A percentile compares a stretch with the other conserved stretches of the same genome.
These are phyloP conservation scores for Nepenthes mirabilis DNA, from an alignment of 148 eudicot genomes.

Conservation along the genomic window DNA sequence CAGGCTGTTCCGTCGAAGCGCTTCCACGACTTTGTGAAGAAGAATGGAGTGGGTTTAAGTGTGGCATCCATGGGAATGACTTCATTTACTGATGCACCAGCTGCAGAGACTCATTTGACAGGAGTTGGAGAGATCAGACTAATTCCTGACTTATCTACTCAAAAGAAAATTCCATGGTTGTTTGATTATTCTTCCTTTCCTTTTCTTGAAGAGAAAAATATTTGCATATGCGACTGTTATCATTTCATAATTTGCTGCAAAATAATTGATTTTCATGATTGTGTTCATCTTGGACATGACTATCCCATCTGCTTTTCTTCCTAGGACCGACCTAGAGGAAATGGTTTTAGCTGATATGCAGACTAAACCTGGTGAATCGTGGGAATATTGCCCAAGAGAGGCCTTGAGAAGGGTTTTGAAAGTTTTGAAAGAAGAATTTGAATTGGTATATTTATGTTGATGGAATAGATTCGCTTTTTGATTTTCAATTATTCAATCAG, in stretches of 20 bases:
- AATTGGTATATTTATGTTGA: constrained; percentile 43
- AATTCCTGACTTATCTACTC: constrained; percentile 78
- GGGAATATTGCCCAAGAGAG: constrained; percentile 98
- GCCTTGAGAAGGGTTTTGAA: constrained; percentile 57
- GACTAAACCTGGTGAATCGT: constrained; percentile 67
- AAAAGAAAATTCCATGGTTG: constrained; percentile 78
- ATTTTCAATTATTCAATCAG: too few relatives aligned
- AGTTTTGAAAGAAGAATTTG: constrained; percentile 77
- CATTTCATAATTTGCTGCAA: too few relatives aligned
- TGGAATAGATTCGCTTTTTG: too few relatives aligned
- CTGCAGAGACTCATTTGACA: constrained; percentile 57
- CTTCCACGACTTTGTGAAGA: constrained; percentile 49
- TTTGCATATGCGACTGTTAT: too few relatives aligned
- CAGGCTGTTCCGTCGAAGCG: constrained; percentile 71
- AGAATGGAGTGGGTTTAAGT: constrained; percentile 81
- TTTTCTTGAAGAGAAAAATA: too few relatives aligned
- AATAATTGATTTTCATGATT: background rate
- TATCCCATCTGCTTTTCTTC: constrained; percentile 5
- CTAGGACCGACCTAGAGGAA: constrained; percentile 71
- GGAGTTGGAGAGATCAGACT: constrained; percentile 91
- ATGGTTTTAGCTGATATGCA: constrained; percentile 98
- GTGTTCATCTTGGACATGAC: background rate
- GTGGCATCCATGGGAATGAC: constrained; percentile 77
- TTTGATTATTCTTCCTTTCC: background rate
- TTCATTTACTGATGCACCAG: constrained; percentile 68